Evolutionary conservation across 495 filamentous ascomycete species (phyloP).

Genomic region (Penicillium simplicissimum): DNA sequence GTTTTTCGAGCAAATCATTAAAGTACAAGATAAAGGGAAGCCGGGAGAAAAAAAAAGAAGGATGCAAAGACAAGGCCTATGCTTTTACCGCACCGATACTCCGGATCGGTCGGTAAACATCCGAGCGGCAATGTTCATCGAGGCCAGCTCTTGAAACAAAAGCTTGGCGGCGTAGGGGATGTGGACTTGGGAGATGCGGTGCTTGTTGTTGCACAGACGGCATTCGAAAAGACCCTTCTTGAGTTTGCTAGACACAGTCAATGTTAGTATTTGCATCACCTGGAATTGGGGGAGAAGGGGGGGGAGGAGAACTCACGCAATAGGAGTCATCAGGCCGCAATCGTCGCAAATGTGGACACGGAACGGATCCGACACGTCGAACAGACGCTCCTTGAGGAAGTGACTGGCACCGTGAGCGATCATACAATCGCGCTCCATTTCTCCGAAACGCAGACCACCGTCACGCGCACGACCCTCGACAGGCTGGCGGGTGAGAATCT

Average conservation of each 20-base stretch:
- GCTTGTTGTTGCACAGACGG: constrained; percentile 97
- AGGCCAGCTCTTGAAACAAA: constrained; percentile 94
- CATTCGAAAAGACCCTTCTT: constrained; percentile 95
- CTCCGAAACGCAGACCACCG: constrained; percentile 97
- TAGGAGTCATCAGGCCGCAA: constrained; percentile 97
- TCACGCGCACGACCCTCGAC: constrained; percentile 97
- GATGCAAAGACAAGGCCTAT: constrained; percentile 3
- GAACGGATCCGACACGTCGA: constrained; percentile 98
- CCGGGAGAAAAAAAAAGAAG: constrained; percentile 8
- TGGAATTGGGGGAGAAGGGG: background rate
- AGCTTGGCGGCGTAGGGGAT: constrained; percentile 98
- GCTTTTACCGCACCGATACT: constrained; percentile 44
- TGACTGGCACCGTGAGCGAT: constrained; percentile 95
- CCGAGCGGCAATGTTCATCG: constrained; percentile 96
- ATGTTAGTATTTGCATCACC: background rate
- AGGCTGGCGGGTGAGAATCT: constrained; percentile 97
- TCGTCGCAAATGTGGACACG: constrained; percentile 98
- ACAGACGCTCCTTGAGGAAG: constrained; percentile 95
- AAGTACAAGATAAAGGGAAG: constrained; percentile 24
- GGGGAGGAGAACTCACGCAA: constrained; percentile 77
- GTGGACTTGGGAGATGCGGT: constrained; percentile 92
- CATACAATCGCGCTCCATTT: constrained; percentile 99
- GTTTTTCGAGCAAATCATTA: constrained; percentile 35
- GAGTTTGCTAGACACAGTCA: constrained; percentile 68
- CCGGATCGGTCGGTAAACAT: constrained; percentile 82